Percentiles rank a stretch among this genome's conserved stretches.
Evolutionary conservation across 345 rosid genomes (phyloP).

Genomic region (Kernera saxatilis): DNA sequence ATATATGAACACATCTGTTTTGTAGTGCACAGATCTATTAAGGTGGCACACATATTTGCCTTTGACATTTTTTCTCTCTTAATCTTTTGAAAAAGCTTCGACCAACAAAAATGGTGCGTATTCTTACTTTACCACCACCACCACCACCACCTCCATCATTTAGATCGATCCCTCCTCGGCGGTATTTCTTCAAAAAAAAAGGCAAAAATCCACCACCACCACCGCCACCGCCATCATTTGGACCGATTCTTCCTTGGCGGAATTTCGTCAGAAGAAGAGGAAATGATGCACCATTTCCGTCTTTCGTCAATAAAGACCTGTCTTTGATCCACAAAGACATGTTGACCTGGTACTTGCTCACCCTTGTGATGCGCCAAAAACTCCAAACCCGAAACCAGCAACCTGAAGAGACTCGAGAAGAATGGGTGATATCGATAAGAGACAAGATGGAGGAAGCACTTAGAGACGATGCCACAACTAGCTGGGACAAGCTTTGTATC

Average conservation of each 20-base stretch:
- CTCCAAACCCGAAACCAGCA: constrained; percentile 5
- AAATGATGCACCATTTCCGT: background rate
- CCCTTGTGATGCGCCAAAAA: constrained; percentile 19
- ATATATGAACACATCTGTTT: background rate
- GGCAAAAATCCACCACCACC: constrained; percentile 8
- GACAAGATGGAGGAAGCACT: constrained; percentile 52
- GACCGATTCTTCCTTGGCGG: constrained; percentile 21
- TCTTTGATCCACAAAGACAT: background rate
- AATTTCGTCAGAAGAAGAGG: background rate
- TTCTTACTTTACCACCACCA: constrained; percentile 20
- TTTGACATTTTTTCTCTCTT: background rate
- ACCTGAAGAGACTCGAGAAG: constrained; percentile 33
- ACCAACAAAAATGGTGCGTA: constrained; percentile 19
- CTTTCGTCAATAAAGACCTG: constrained; percentile 10
- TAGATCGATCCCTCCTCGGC: constrained; percentile 19
- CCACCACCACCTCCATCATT: constrained; percentile 20
- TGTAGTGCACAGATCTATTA: background rate
- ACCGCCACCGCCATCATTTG: constrained; percentile 17
- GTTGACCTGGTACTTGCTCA: constrained; percentile 31
- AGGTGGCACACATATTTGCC: background rate
- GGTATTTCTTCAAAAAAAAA: background rate
- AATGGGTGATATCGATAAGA: constrained; percentile 61
- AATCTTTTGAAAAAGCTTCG: background rate
- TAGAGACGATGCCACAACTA: constrained; percentile 48
- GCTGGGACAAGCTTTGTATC: constrained; percentile 44